Base-by-base conservation (phyloP, 345 rosid species). In the Litchi chinensis region DNA sequence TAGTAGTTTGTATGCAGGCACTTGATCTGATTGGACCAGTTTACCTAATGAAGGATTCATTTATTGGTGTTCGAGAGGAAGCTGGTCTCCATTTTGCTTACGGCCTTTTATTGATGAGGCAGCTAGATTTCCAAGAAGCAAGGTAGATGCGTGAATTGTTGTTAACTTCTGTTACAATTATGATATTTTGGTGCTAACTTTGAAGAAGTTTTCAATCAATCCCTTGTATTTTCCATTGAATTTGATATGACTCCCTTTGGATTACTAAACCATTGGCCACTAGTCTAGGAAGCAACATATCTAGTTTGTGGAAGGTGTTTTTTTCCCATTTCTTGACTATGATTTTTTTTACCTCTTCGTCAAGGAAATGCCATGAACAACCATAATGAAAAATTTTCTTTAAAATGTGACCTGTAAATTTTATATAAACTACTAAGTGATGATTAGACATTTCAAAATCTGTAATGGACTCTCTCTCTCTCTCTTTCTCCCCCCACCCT, bases 71-170 rank as follows among this genome's bases (percentile, higher is more conserved):
- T 67, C 84, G 98, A 76, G 99, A 94, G 85, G 93, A 96, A 85
- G 95, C 98, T 37, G 89, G 92, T 88, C 90, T 91, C 76, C 94
- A 91, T 83, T 96, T 94, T 87, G 95, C 98, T 56, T 89, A 93
- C 75, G 99, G 99, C 72, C 98, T 96, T 74, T 77, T 92, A 52
- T 84, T 96, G 89, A 93, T 94, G 98, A 94, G 89, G 88, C 98
- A 96, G 84, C 97, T 92, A 75, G 90, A 91, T 83, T 90, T 91
- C 65, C 98, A 90, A 71, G 99, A 94, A 88, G 95, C 98, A 80
- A 81, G 99, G 99, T 93, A 79, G 66, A 76, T 72, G 39, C 77
- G 78, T 66, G 12, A 69, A 48, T 80, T 63, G 59, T 68, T 56
- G 69, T 74, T 66, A 70, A 44, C 41, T 26, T 80, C 71, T 66